phyloP scores from a whole-genome alignment of 306 rosid genomes.

The Astragalus glycyphyllos region DNA sequence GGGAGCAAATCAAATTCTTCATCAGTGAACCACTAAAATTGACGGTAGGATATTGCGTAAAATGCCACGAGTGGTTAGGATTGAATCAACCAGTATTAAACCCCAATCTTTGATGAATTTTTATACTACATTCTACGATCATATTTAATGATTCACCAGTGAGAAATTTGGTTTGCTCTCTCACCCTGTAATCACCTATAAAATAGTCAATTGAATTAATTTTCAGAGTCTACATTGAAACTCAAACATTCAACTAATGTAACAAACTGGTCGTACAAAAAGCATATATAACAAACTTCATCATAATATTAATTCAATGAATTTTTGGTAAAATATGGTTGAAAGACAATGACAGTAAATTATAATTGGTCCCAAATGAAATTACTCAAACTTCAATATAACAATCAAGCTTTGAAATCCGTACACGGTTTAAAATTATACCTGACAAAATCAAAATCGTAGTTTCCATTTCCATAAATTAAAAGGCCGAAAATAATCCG shows the following conservation, averaged over 20 bases:
- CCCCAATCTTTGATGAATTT: no score
- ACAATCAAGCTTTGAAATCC: neutral
- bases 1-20: no score
- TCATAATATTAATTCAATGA: neutral
- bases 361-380: slow-evolving; percentile 7
- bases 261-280: no score
- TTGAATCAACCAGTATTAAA: no score
- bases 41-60: no score
- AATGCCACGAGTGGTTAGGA: no score
- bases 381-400: slow-evolving; percentile 14
- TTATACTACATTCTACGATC: no score
- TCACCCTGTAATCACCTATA: no score
- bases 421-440: slow-evolving; percentile 19
- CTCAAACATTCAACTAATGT: neutral
- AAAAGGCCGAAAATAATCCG: neutral
- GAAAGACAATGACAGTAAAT: slow-evolving; percentile 28
- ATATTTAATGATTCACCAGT: no score
- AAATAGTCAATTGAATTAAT: neutral
- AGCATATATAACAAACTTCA: neutral
- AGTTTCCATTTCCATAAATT: neutral
- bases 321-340: slow-evolving; percentile 15
- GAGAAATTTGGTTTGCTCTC: no score
- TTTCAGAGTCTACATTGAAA: slow-evolving; percentile 1
- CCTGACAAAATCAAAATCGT: no score
- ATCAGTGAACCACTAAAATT: no score